Evolutionary conservation across 2,329 filamentous ascomycete genomes (phyloP).

Genomic region (Colletotrichum chlorophyti): DNA sequence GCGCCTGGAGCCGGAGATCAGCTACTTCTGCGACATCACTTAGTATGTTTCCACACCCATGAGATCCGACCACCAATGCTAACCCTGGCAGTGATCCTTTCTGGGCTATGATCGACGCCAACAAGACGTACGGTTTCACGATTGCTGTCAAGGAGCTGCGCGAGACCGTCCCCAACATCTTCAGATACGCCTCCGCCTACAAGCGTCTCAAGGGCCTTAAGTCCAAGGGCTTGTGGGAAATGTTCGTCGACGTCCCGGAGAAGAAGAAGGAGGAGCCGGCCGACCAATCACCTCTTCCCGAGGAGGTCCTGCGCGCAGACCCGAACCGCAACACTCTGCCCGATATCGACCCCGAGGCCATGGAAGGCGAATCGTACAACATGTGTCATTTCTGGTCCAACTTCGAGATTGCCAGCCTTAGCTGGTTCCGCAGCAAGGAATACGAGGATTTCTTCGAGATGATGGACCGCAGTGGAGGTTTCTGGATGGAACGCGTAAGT

Average conservation of each 20-base stretch:
- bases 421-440: conserved; percentile 96
- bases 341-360: conserved; percentile 86
- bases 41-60: conserved; percentile 66
- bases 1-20: conserved; percentile 98
- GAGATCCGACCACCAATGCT: not conserved
- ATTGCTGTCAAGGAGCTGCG: conserved; percentile 98
- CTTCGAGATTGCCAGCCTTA: conserved; percentile 93
- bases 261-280: conserved; percentile 64
- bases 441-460: conserved; percentile 98
- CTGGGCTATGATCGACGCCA: conserved; percentile 88
- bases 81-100: conserved; percentile 78
- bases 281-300: conserved; percentile 73
- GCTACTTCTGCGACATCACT: conserved; percentile 99
- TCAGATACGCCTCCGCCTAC: conserved; percentile 97
- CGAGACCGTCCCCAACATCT: conserved; percentile 98
- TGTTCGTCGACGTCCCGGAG: conserved; percentile 87
- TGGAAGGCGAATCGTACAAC: conserved; percentile 98
- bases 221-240: conserved; percentile 95
- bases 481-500: conserved; percentile 96
- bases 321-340: conserved; percentile 74
- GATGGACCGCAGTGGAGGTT: conserved; percentile 98
- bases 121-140: conserved; percentile 99
- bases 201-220: conserved; percentile 90
- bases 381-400: conserved; percentile 99
- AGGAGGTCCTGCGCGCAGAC: conserved; percentile 81